A percentile compares a stretch with the other conserved stretches of the same genome.
Evolutionary conservation across 1,139 yeast genomes (phyloP).

Genomic region (Pichia kudriavzevii): DNA sequence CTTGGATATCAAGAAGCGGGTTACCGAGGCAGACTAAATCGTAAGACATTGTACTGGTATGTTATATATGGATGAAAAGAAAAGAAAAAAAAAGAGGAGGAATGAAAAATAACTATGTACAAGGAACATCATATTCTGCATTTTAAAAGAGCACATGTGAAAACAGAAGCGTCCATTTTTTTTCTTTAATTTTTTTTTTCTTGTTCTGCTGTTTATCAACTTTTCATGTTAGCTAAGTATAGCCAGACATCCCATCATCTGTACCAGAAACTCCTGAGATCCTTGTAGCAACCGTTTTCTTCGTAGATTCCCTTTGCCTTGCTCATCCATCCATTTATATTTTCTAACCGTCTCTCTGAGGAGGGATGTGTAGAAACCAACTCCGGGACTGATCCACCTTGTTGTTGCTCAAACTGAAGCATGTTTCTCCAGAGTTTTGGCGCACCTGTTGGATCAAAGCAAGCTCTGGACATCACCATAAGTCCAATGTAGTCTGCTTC

Average conservation of each 20-base stretch:
- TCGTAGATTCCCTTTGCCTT: constrained; percentile 46
- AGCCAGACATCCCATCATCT: too few species aligned
- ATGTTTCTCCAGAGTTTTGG: constrained; percentile 77
- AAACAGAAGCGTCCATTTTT: too few species aligned
- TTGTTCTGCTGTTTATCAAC: too few species aligned
- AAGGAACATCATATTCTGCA: too few species aligned
- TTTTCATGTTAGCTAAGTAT: too few species aligned
- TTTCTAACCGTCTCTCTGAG: constrained; percentile 60
- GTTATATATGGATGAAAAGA: neutral
- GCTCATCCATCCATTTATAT: constrained; percentile 68
- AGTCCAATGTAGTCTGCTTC: constrained; percentile 95
- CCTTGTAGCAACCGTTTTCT: constrained; percentile 26
- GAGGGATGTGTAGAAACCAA: constrained; percentile 89
- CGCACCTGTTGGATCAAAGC: constrained; percentile 72
- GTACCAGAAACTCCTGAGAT: neutral
- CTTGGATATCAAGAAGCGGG: constrained; percentile 82
- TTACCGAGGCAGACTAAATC: constrained; percentile 65
- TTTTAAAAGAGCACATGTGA: too few species aligned
- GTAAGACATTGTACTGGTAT: constrained; percentile 35
- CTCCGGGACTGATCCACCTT: constrained; percentile 40
- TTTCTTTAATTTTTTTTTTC: too few species aligned
- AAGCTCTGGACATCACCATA: constrained; percentile 84
- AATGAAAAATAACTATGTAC: too few species aligned
- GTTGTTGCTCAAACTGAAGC: constrained; percentile 47
- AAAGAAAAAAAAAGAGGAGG: neutral